Evolutionary conservation across 768 basidiomycete species (phyloP).

Genomic region (Lactifluus rugatus): DNA sequence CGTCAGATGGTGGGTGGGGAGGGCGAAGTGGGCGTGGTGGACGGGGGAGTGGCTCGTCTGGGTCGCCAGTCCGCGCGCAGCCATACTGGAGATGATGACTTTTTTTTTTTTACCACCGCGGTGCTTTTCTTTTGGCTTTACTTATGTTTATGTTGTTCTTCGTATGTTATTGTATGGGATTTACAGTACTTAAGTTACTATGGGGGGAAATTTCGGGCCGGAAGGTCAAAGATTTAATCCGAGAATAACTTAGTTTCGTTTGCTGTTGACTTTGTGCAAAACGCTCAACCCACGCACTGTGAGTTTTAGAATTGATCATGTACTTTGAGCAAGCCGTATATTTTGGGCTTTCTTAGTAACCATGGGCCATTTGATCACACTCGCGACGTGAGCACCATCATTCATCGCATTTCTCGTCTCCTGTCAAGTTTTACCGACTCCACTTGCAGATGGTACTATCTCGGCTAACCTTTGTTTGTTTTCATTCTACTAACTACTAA

Average conservation of each 20-base stretch:
- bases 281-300: not conserved
- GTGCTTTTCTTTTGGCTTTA: not conserved
- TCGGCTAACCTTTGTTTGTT: slow-evolving; percentile 12
- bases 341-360: too few species aligned
- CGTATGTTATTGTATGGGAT: too few species aligned
- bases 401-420: slow-evolving; percentile 22
- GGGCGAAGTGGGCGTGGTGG: not conserved
- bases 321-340: too few species aligned
- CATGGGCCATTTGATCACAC: slow-evolving; percentile 81
- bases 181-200: too few species aligned
- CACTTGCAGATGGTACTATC: slow-evolving; percentile 6
- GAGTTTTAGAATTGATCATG: not conserved
- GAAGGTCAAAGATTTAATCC: too few species aligned
- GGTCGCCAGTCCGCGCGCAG: slow-evolving; percentile 3
- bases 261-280: too few species aligned
- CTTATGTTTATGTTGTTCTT: not conserved
- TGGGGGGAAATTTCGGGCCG: too few species aligned
- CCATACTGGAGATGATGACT: slow-evolving; percentile 4
- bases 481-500: not conserved
- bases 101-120: not conserved
- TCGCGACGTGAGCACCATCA: slow-evolving; percentile 56
- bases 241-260: too few species aligned
- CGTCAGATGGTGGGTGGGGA: slow-evolving; percentile 8
- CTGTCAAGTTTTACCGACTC: slow-evolving; percentile 1
- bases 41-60: not conserved